A percentile compares a stretch with the other conserved stretches of the same genome.
Evolutionary conservation across 805 yeast species (phyloP).

Genomic region (Maudiozyma serrabonitensis): DNA sequence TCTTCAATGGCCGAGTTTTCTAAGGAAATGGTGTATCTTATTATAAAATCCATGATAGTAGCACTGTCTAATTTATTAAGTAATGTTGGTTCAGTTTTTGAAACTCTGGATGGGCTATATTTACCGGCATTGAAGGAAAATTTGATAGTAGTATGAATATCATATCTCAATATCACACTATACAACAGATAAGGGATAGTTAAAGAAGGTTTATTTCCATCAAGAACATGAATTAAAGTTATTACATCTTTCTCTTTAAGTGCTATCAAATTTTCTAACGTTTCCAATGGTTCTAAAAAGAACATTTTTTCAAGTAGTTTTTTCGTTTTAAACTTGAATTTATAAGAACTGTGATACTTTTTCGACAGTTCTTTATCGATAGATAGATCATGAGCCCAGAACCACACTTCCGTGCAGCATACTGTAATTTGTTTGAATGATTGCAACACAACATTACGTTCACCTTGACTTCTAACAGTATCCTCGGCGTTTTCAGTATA

Average conservation of each 20-base stretch:
- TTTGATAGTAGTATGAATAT: conserved; percentile 12
- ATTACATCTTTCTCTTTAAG: conserved; percentile 20
- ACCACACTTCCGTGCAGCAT: conserved; percentile 59
- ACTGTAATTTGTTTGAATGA: conserved; percentile 53
- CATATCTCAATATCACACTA: conserved; percentile 21
- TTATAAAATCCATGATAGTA: conserved; percentile 43
- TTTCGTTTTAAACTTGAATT: conserved; percentile 61
- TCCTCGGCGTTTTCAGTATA: conserved; percentile 27
- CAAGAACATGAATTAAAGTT: conserved; percentile 52
- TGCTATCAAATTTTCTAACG: conserved; percentile 53
- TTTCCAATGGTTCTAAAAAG: conserved; percentile 61
- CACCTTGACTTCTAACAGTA: conserved; percentile 34
- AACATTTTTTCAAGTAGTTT: conserved; percentile 55
- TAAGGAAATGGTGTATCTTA: conserved; percentile 51
- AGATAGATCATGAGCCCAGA: conserved; percentile 34
- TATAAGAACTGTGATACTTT: conserved; percentile 37
- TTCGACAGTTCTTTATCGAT: conserved; percentile 2
- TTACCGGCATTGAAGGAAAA: conserved; percentile 12
- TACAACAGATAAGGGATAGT: conserved; percentile 62
- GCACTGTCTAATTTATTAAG: conserved; percentile 37
- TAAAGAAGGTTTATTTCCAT: conserved; percentile 70
- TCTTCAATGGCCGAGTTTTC: conserved; percentile 76
- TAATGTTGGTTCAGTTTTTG: conserved; percentile 34
- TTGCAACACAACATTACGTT: conserved; percentile 46
- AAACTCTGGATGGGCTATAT: conserved; percentile 1